Evolutionary conservation across 108 stramenopile genomes (phyloP), one percentile per base, ranked within the genome.

Genomic region (Stephanodiscus minutulus): DNA sequence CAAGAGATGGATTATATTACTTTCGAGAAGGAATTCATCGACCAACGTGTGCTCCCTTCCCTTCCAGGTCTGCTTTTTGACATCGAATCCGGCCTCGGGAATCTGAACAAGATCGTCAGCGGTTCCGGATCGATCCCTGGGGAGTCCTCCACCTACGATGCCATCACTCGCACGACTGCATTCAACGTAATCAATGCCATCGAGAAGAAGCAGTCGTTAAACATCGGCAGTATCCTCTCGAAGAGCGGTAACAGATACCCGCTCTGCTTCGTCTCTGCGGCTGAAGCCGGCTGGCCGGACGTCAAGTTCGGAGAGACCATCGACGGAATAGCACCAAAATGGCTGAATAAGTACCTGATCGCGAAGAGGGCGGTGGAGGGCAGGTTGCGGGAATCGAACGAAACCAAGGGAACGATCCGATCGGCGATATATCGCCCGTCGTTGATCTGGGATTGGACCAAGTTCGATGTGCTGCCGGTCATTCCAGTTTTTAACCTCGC

Each of bases 241-340:
- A 68, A 84, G 17, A 41, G 50, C 33, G 72, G 70, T 57, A 66
- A 56, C 7, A 27, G 61, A n/a, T 78, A 87, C 37, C 91, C 93
- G 2, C 81, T 93, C 68, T 72, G 70, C 55, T 94, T 94, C 62
- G 84, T 85, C 10, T 91, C 90, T 18, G 87, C 88, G 10, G 93
- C 93, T 21, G 93, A 94, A 82, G 88, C 90, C 0, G 93, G 93
- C 36, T 94, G 93, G 93, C 88, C 90, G 2, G 90, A 94, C 47
- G 80, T 91, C 27, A 44, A 86, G 9, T 84, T 86, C 46, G 93
- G 93, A 28, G 22, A 57, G 12, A 63, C 70, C 13, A 67, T 94
- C 6, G 90, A 94, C 61, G 54, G 81, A 37, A 58, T 91, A 54
- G 90, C 93, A 10, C 93, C 93, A 6, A 86, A 84, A 28, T 94